Evolutionary conservation across 2,329 filamentous ascomycete genomes (phyloP).

Genomic region (Talaromyces funiculosus): DNA sequence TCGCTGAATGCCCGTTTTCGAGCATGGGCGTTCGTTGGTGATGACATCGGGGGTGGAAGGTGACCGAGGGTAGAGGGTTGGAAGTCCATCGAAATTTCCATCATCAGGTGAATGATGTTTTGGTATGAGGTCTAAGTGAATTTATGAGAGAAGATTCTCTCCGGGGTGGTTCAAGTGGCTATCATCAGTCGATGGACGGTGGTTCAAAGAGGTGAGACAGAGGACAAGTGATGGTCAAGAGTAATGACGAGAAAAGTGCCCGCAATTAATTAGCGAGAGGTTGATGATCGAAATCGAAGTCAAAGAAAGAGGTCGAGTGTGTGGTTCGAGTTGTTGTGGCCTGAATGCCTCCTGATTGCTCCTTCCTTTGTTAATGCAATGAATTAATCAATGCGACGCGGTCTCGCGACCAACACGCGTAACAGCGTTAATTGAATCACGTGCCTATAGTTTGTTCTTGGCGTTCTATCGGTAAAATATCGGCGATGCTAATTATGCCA

Average conservation of each 20-base stretch:
- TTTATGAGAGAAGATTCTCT: not conserved
- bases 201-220: not conserved
- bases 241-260: not conserved
- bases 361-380: conserved; percentile 1
- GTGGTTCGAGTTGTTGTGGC: not conserved
- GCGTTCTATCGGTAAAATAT: not conserved
- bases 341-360: not conserved
- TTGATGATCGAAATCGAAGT: not conserved
- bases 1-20: conserved; percentile 14
- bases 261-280: not conserved
- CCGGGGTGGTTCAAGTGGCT: not conserved
- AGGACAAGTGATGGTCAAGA: not conserved
- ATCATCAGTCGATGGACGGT: not conserved
- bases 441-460: not conserved
- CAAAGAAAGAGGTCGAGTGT: not conserved
- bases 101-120: not conserved
- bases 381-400: not conserved
- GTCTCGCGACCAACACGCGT: not conserved
- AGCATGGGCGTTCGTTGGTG: not conserved
- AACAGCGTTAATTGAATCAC: not conserved
- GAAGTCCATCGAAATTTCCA: conserved; percentile 13
- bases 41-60: not conserved
- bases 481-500: not conserved
- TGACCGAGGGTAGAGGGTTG: not conserved
- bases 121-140: not conserved